Conservation (phyloP, 1,284 basidiomycete genomes). For the Ustilago trichophora region DNA sequence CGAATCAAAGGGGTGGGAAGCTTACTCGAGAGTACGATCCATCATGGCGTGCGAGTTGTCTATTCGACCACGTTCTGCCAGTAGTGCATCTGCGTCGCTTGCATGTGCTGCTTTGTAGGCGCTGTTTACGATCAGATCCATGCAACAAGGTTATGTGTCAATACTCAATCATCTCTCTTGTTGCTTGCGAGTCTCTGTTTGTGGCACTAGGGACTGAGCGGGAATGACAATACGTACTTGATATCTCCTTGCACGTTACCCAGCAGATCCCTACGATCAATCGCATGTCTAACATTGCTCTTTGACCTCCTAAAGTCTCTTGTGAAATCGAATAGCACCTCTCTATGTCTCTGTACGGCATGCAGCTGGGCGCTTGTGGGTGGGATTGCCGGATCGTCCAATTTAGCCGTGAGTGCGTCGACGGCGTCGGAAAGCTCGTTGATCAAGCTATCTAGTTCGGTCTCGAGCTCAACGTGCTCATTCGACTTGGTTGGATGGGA, state of each 20-base stretch:
- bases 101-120: constrained; percentile 78
- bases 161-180: too few relatives aligned
- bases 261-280: constrained; percentile 86
- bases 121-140: too few relatives aligned
- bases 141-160: too few relatives aligned
- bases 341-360: constrained; percentile 86
- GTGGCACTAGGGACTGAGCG: too few relatives aligned
- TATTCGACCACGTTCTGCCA: constrained; percentile 86
- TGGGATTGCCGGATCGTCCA: constrained; percentile 77
- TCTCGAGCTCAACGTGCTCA: constrained; percentile 71
- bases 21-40: constrained; percentile 87
- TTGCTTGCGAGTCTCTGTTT: too few relatives aligned
- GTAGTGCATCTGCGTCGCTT: constrained; percentile 82
- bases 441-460: constrained; percentile 85
- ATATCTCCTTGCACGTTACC: constrained; percentile 93
- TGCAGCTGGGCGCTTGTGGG: constrained; percentile 87
- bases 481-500: constrained; percentile 4
- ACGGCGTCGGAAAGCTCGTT: constrained; percentile 67
- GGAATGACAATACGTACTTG: too few relatives aligned
- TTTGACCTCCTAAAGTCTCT: constrained; percentile 71
- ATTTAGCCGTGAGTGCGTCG: constrained; percentile 72
- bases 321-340: constrained; percentile 86
- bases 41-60: constrained; percentile 94
- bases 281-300: constrained; percentile 74
- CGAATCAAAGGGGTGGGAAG: too few relatives aligned